Evolutionary conservation across 1,284 basidiomycete species (phyloP), one percentile per base, ranked within the genome.

Genomic region (Ganoderma leucocontextum): DNA sequence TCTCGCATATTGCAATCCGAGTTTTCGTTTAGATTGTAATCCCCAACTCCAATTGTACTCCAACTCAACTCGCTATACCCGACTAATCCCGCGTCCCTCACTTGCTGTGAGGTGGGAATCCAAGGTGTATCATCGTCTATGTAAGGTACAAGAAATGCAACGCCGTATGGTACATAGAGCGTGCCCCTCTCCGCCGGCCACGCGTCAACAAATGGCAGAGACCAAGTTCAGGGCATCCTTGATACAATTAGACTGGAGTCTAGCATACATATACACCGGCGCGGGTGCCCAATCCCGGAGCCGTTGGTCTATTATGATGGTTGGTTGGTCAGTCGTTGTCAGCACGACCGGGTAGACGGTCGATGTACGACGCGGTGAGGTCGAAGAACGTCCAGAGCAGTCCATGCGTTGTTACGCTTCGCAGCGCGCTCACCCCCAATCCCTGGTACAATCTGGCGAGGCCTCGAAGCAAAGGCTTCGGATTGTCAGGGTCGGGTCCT

Each of bases 331-430:
- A 41, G 10, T 67, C 66, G 42, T 55, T 57, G 63, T 70, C 65
- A 22, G 61, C 58, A 38, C 69, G 63, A 49, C 60, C 70, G 22
- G 90, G 89, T 76, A 94, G 82, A 73, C 83, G 83, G 81, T 95
- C 93, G 75, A 95, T 94, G 78, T 90, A 92, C 71, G 86, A 82
- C 58, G 90, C 87, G 47, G 88, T 90, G 70, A 91, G 83, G 81
- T 95, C 93, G 78, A 93, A 94, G 74, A 95, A 84, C 25, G 93
- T 95, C 93, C 93, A 95, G 44, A 95, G 82, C 62, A 94, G 83
- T 60, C 93, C 93, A 71, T 95, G 93, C 17, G 93, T 95, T 25
- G 93, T 94, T 73, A 95, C 89, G 76, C 92, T 94, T 66, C 93
- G 88, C 66, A 93, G 76, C 19, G 93, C 93, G 75, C 92, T 94